A percentile compares a stretch with the other conserved stretches of the same genome.
phyloP scores from a whole-genome alignment of 371 early-diverging fungal genomes.

The Mortierella sp. region DNA sequence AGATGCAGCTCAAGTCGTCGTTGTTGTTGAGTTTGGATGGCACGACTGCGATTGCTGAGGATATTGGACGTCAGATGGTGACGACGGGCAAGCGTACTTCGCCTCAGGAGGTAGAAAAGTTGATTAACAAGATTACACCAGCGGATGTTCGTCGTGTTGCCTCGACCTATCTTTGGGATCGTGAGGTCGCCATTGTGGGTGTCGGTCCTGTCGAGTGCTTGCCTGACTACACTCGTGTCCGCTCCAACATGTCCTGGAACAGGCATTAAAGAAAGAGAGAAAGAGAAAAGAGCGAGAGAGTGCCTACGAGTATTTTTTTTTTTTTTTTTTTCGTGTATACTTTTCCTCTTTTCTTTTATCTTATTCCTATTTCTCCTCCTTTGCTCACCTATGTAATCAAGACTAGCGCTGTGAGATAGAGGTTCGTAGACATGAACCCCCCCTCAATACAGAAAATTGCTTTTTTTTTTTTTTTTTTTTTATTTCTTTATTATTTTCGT shows the following conservation, averaged over 20 bases:
- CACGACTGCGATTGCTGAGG: conserved; percentile 94
- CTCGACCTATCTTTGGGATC: conserved; percentile 87
- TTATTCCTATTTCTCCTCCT: not conserved
- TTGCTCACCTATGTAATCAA: too few species aligned
- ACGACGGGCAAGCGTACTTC: conserved; percentile 89
- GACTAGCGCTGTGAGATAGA: too few species aligned
- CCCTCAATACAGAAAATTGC: too few species aligned
- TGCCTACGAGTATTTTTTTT: too few species aligned
- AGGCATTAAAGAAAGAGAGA: conserved; percentile 53
- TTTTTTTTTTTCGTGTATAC: too few species aligned
- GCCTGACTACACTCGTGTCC: conserved; percentile 91
- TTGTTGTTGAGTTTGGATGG: conserved; percentile 92
- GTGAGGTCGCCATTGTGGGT: conserved; percentile 91
- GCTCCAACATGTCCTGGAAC: conserved; percentile 81
- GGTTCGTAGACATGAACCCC: too few species aligned
- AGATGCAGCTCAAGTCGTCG: conserved; percentile 97
- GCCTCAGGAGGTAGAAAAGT: conserved; percentile 83
- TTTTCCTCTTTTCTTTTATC: too few species aligned
- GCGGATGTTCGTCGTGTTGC: conserved; percentile 91
- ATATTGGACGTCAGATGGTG: conserved; percentile 96
- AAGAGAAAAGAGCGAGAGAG: too few species aligned
- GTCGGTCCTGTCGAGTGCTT: conserved; percentile 90
- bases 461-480: too few species aligned
- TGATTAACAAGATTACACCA: conserved; percentile 85
- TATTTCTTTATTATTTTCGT: too few species aligned